Evolutionary conservation across 1,284 basidiomycete genomes (phyloP).

Genomic region (Testicularia cyperi): DNA sequence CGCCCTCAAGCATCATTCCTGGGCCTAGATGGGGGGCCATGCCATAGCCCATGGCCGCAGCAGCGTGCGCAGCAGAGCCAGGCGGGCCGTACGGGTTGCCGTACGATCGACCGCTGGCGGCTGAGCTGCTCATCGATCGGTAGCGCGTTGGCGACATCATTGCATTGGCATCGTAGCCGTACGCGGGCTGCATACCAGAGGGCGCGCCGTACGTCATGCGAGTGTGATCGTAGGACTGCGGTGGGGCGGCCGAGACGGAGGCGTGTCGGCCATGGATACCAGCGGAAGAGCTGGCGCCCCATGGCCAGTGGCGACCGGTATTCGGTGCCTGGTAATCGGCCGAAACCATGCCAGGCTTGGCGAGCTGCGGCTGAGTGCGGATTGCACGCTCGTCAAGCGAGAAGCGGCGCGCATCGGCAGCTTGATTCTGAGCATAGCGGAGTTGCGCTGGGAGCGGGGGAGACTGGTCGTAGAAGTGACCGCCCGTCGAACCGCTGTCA

Average conservation of each 20-base stretch:
- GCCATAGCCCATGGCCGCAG: conserved; percentile 34
- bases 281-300: conserved; percentile 21
- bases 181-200: conserved; percentile 18
- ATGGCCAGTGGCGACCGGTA: conserved; percentile 40
- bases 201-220: conserved; percentile 35
- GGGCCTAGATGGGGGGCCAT: conserved; percentile 34
- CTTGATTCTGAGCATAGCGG: conserved; percentile 32
- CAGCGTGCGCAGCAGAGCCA: conserved; percentile 31
- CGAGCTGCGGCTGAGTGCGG: conserved; percentile 28
- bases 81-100: conserved; percentile 24
- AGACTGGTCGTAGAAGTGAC: conserved; percentile 39
- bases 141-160: conserved; percentile 39
- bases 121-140: conserved; percentile 39
- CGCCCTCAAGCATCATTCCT: conserved; percentile 36
- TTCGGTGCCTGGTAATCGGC: conserved; percentile 33
- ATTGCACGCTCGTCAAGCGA: conserved; percentile 40
- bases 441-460: conserved; percentile 36
- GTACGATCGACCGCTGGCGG: conserved; percentile 38
- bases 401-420: conserved; percentile 34
- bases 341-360: conserved; percentile 33
- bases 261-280: conserved; percentile 35
- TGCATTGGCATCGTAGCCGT: conserved; percentile 27
- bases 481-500: conserved; percentile 29
- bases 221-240: conserved; percentile 32
- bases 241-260: conserved; percentile 32